phyloP scores from a whole-genome alignment of 164 flowering plant genomes.

The Malania oleifera region DNA sequence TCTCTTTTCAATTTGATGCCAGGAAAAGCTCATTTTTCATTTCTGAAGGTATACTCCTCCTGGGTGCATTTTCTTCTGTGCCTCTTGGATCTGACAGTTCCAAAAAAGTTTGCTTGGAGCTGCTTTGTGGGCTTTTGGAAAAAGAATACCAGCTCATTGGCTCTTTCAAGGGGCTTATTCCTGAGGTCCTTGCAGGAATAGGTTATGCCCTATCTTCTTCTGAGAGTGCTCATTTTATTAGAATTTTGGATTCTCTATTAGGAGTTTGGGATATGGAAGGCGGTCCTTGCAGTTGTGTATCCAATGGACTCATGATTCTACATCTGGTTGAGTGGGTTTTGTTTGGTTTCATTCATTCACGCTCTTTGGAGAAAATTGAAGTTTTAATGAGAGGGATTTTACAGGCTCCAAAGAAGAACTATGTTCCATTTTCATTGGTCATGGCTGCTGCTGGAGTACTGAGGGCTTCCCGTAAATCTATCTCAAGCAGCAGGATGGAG shows the following conservation, averaged over 20 bases:
- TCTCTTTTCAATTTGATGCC: slow-evolving; percentile 16
- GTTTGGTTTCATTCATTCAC: slow-evolving; percentile 36
- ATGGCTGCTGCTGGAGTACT: slow-evolving; percentile 79
- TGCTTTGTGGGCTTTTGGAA: slow-evolving; percentile 51
- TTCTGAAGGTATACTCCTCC: slow-evolving; percentile 48
- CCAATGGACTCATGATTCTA: slow-evolving; percentile 64
- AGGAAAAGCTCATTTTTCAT: slow-evolving; percentile 19
- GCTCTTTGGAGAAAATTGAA: slow-evolving; percentile 35
- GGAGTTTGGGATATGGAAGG: slow-evolving; percentile 50
- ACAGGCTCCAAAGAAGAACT: slow-evolving; percentile 19
- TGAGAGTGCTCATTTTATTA: slow-evolving; percentile 28
- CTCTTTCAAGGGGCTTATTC: slow-evolving; percentile 26
- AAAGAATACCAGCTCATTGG: slow-evolving; percentile 23
- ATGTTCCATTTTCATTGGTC: slow-evolving; percentile 47
- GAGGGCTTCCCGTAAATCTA: slow-evolving; percentile 47
- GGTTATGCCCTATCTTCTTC: slow-evolving; percentile 76
- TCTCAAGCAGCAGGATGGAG: slow-evolving; percentile 21
- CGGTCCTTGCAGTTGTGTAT: slow-evolving; percentile 29
- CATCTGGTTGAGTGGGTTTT: slow-evolving; percentile 84
- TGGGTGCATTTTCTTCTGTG: slow-evolving; percentile 58
- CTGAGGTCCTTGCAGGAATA: slow-evolving; percentile 74
- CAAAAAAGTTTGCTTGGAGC: slow-evolving; percentile 53
- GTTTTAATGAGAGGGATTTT: slow-evolving; percentile 24
- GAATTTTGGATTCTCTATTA: slow-evolving; percentile 41
- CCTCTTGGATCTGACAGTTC: slow-evolving; percentile 39